phyloP scores from a whole-genome alignment of 495 filamentous ascomycete genomes.

The Tricharina praecox region DNA sequence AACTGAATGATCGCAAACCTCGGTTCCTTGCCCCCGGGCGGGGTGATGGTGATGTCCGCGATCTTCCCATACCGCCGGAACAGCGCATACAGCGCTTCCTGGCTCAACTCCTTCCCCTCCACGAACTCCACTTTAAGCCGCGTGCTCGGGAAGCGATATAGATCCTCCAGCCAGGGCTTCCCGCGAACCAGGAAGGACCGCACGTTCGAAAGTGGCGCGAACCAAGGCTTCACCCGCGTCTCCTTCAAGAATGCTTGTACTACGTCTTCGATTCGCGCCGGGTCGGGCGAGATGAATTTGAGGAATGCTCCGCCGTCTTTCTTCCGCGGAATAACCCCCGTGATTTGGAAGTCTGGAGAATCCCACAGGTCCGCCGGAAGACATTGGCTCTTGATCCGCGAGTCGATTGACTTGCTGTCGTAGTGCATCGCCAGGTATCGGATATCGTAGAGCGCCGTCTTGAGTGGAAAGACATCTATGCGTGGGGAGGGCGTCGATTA shows the following conservation, averaged over 20 bases:
- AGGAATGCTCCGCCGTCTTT: conserved; percentile 91
- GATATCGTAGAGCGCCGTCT: conserved; percentile 46
- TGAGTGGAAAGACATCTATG: conserved; percentile 69
- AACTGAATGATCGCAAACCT: conserved; percentile 69
- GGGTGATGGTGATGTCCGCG: conserved; percentile 57
- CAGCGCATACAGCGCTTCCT: conserved; percentile 71
- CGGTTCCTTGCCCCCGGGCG: conserved; percentile 70
- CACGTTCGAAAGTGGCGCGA: conserved; percentile 40
- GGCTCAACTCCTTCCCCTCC: conserved; percentile 57
- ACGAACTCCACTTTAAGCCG: conserved; percentile 72
- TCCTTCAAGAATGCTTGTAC: conserved; percentile 43
- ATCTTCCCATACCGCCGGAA: conserved; percentile 85
- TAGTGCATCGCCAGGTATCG: conserved; percentile 46
- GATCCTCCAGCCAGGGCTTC: conserved; percentile 86
- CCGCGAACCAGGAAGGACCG: conserved; percentile 55
- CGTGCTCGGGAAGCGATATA: conserved; percentile 62
- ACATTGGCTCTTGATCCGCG: conserved; percentile 44
- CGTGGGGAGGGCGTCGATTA: too few relatives aligned
- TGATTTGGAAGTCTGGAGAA: conserved; percentile 39
- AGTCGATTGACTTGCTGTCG: conserved; percentile 38
- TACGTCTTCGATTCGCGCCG: conserved; percentile 41
- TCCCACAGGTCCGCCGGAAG: conserved; percentile 39
- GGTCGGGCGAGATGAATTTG: conserved; percentile 48
- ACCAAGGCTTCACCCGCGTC: conserved; percentile 45
- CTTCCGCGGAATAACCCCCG: conserved; percentile 51